Evolutionary conservation across 345 rosid species (phyloP), one percentile per base, ranked within the genome.

Genomic region (Lagerstroemia speciosa): DNA sequence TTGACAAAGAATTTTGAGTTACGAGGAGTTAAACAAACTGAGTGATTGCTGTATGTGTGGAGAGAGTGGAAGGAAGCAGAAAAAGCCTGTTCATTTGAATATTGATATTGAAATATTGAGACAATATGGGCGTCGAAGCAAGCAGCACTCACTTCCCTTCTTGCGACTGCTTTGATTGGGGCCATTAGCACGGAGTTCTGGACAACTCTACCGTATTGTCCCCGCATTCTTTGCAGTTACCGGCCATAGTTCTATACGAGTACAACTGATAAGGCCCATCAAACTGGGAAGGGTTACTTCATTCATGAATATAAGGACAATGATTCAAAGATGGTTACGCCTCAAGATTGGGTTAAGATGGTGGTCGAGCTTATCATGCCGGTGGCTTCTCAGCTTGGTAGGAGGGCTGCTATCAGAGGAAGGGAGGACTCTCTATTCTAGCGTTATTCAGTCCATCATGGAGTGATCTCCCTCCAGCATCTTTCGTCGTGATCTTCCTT

Each of bases 241-340:
- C 76, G 78, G 68, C 86, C 83, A 41, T 83, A 78, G 72, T 80
- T 80, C 73, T 83, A 77, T 71, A 80, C 78, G 86, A 80, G 86
- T 66, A 83, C 86, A 15, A 80, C 83, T 67, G 82, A 80, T 70
- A 82, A 80, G 20, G 76, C 83, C n/a, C n/a, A n/a, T n/a, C n/a
- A n/a, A n/a, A n/a, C n/a, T n/a, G 0, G 83, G 86, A 41, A 80
- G 58, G 65, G 76, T 73, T 2, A 2, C 76, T 53, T 27, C 68
- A 6, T 62, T 73, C 33, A 73, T 48, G 76, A 73, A 68, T 15
- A 72, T 68, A 73, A 62, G 53, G 72, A 73, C 50, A 72, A 73
- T 64, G 76, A 73, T 68, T 73, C 76, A 9, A 73, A 68, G 76
- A 73, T 73, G 76, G 76, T 73, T 26, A 73, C 63, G 76, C 72